These are phyloP conservation scores for Diaporthe batatas DNA, from an alignment of 2,329 filamentous ascomycete species.

Conservation along the genomic window DNA sequence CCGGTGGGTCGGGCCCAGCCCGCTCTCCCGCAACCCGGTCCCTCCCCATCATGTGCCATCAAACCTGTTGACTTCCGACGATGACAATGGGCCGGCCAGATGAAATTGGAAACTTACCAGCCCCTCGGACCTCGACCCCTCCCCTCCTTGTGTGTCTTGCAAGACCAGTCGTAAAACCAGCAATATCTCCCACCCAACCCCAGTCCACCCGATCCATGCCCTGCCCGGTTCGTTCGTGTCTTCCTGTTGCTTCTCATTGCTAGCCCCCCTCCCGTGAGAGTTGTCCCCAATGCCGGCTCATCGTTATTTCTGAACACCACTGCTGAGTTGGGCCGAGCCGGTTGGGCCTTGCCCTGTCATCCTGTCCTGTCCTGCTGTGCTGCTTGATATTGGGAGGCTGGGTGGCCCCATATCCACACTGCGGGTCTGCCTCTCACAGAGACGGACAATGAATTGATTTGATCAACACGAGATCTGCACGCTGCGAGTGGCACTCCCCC, in stretches of 20 bases:
- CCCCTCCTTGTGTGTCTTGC: neutral
- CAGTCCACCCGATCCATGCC: slow-evolving; percentile 12
- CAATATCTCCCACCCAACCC: slow-evolving; percentile 15
- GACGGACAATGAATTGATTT: slow-evolving; percentile 28
- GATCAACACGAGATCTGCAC: slow-evolving; percentile 33
- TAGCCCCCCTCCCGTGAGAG: neutral
- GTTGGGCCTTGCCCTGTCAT: neutral
- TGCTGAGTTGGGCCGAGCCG: slow-evolving; percentile 14
- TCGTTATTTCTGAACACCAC: slow-evolving; percentile 27
- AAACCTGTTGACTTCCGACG: slow-evolving; percentile 12
- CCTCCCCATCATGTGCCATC: slow-evolving; percentile 21
- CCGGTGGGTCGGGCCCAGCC: slow-evolving; percentile 18
- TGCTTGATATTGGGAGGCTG: slow-evolving; percentile 35
- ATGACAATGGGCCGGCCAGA: neutral
- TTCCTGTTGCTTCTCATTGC: slow-evolving; percentile 8
- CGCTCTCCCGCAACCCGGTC: slow-evolving; percentile 12
- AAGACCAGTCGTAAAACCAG: slow-evolving; percentile 16
- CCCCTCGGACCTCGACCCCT: slow-evolving; percentile 19
- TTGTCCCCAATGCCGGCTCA: slow-evolving; percentile 24
- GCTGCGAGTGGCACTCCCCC: slow-evolving; percentile 24
- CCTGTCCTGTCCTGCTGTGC: neutral
- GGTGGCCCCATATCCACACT: slow-evolving; percentile 21
- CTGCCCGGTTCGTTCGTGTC: slow-evolving; percentile 2
- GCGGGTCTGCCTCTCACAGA: slow-evolving; percentile 6
- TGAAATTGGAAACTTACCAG: slow-evolving; percentile 20